Percentiles rank a stretch among this genome's conserved stretches.
Conservation (phyloP, 2,329 filamentous ascomycete species). For the Pseudovirgaria hyperparasitica region DNA sequence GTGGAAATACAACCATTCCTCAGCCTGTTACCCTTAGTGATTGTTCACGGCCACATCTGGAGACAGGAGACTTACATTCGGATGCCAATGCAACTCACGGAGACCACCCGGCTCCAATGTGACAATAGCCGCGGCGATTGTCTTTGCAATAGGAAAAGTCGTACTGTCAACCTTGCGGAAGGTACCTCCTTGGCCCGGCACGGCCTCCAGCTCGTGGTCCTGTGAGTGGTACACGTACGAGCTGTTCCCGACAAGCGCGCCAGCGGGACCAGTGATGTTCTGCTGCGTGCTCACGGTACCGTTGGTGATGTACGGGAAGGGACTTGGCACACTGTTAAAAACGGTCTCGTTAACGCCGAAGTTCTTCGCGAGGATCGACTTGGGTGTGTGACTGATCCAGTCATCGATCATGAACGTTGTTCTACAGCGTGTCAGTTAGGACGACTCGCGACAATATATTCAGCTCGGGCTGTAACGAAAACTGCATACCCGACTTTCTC, state of each 20-base stretch:
- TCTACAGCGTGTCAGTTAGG: slow-evolving; percentile 12
- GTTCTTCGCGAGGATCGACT: slow-evolving; percentile 52
- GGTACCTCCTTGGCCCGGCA: slow-evolving; percentile 49
- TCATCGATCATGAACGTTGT: slow-evolving; percentile 61
- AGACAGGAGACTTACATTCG: slow-evolving; percentile 38
- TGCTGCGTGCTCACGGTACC: slow-evolving; percentile 36
- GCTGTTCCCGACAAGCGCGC: slow-evolving; percentile 40
- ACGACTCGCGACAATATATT: not conserved
- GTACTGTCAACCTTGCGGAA: slow-evolving; percentile 53
- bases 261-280: slow-evolving; percentile 36
- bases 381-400: slow-evolving; percentile 56
- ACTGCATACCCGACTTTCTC: slow-evolving; percentile 43
- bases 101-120: slow-evolving; percentile 50
- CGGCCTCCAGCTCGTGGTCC: slow-evolving; percentile 41
- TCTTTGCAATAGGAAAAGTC: slow-evolving; percentile 54
- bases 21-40: slow-evolving; percentile 31
- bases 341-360: slow-evolving; percentile 49
- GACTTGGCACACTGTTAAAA: slow-evolving; percentile 44
- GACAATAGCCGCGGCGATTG: slow-evolving; percentile 52
- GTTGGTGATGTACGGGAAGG: slow-evolving; percentile 51
- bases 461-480: not conserved
- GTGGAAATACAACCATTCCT: slow-evolving; percentile 63
- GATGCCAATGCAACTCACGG: slow-evolving; percentile 58
- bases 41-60: not conserved
- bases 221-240: slow-evolving; percentile 51